Evolutionary conservation across 1,139 yeast genomes (phyloP), one percentile per base, ranked within the genome.

Genomic region (Suhomyces terraborum): DNA sequence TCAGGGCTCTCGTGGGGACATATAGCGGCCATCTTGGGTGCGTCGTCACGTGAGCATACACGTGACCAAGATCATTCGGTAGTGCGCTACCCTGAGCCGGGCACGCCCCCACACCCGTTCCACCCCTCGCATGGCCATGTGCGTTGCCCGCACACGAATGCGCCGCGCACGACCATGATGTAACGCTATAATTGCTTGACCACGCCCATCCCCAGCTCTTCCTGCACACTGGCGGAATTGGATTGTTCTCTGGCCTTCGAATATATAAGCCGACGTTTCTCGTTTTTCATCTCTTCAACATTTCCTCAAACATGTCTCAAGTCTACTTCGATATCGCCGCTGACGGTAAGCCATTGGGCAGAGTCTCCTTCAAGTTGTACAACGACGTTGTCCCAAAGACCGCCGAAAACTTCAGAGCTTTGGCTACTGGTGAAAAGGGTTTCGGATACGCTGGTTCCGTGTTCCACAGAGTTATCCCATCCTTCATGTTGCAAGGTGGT

Each of bases 401-500:
- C 55, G 82, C 96, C 58, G 96, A 88, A 77, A 93, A 93, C 80
- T 93, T 93, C 89, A 83, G 96, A 73, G 97, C 96, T 55, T 79
- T 93, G 61, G 78, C 86, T 70, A 93, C 98, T 54, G 98, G 98
- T 64, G 97, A 91, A 79, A 86, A 91, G 79, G 98, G 98, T 50
- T 91, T 78, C 67, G 98, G 98, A 61, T 91, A 84, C 82, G 83
- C 85, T 63, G 82, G 80, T 59, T 89, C 97, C 44, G 73, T 83
- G 58, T 93, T 93, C 96, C 98, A 93, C 91, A 84, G 98, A 77
- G 96, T 93, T 58, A 93, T 93, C 62, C 98, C 98, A 58, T 84
- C 87, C 59, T 93, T 93, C 82, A 93, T 93, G 98, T 79, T 91
- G 69, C 98, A 93, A 78, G 98, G 98, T 75, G 98, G 98, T 82